Evolutionary conservation across 805 yeast species (phyloP).

Genomic region (Ogataea nitratoaversa): DNA sequence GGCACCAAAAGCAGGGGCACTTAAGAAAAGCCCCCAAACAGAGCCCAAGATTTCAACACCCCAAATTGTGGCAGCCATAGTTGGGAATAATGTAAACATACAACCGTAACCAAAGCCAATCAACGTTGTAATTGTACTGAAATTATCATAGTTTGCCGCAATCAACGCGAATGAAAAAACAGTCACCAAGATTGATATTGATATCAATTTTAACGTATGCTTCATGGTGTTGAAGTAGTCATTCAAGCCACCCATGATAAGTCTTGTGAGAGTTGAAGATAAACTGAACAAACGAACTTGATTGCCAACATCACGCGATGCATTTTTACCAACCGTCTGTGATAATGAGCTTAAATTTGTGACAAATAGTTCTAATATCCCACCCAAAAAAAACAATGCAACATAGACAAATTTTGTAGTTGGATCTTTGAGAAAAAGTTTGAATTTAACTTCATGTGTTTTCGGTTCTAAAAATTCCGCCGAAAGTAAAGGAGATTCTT

Average conservation of each 20-base stretch:
- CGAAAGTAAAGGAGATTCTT: conserved; percentile 32
- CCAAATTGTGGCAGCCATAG: conserved; percentile 74
- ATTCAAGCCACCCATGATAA: conserved; percentile 17
- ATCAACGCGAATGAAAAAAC: conserved; percentile 10
- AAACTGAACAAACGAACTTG: conserved; percentile 18
- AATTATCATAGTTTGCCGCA: conserved; percentile 8
- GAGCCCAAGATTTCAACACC: conserved; percentile 83
- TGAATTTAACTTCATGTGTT: conserved; percentile 25
- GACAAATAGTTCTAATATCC: conserved; percentile 81
- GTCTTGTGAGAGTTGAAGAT: conserved; percentile 28
- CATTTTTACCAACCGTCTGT: conserved; percentile 31
- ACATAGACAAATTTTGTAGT: conserved; percentile 59
- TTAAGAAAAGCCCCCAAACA: conserved; percentile 82
- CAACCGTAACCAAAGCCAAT: conserved; percentile 79
- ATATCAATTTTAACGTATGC: conserved; percentile 6
- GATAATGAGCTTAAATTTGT: conserved; percentile 74
- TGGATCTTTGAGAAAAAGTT: conserved; percentile 40
- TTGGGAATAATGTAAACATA: conserved; percentile 74
- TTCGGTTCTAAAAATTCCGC: conserved; percentile 24
- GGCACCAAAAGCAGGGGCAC: conserved; percentile 84
- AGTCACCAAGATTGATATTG: conserved; percentile 6
- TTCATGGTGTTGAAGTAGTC: conserved; percentile 11
- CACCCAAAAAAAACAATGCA: conserved; percentile 63
- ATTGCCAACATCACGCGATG: conserved; percentile 8
- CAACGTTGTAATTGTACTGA: conserved; percentile 21